Evolutionary conservation across 2,329 filamentous ascomycete genomes (phyloP), one percentile per base, ranked within the genome.

Genomic region (Talaromyces rugulosus): DNA sequence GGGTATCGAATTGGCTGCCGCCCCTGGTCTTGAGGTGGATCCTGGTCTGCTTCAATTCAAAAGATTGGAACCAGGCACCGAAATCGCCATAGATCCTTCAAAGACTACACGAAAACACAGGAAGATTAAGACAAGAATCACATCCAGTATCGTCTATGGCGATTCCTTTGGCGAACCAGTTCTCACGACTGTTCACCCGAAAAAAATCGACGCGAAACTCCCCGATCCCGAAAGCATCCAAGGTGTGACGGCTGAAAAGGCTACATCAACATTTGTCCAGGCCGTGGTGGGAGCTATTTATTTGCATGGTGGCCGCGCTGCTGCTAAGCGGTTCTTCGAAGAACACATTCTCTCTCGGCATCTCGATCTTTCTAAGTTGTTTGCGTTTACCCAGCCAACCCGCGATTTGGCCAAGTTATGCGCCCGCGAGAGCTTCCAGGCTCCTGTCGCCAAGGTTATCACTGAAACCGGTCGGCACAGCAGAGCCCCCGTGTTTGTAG

Each of bases 1-100:
- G 95, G 95, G 95, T 78, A 87, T 98, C 16, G 94, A 98, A 75
- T 79, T 83, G 51, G 94, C 91, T n/a, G 91, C 90, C 11, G 89
- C 87, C 23, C 95, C 95, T 0, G 95, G 94, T 57, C 86, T 86
- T 63, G 94, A 98, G 78, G 93, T 98, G 61, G 95, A 99, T 74
- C 89, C 93, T 0, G 95, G 94, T 5, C 81, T 96, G 59, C 81
- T 99, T 64, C 95, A 98, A 74, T 96, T 92, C 82, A 77, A 78
- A 78, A 72, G 83, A 60, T 64, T 82, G 28, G 69, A 74, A 9
- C 76, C 82, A 5, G 80, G 80, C 7, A 71, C 73, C 36, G 68
- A 74, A 30, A 28, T 74, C 34, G 76, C 83, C 59, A 69, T 79
- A 5, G 71, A 75, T 57, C 61, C 66, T 12, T 72, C 78, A 16